Conservation (phyloP, 257 asterid species). For the Mitragyna speciosa region DNA sequence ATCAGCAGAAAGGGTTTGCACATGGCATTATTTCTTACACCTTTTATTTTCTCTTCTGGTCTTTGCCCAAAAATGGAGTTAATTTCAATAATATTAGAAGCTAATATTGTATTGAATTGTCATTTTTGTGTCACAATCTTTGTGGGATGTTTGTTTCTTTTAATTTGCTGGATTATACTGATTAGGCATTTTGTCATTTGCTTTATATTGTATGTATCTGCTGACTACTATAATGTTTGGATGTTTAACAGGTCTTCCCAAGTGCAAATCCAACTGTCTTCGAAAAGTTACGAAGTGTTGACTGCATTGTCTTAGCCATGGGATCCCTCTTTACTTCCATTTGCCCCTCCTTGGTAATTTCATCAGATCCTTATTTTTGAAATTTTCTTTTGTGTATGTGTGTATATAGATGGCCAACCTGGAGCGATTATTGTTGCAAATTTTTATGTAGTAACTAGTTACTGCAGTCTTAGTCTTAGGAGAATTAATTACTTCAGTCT, state of each 20-base stretch:
- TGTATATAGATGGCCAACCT: no score
- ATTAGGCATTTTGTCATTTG: background rate
- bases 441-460: background rate
- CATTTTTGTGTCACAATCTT: background rate
- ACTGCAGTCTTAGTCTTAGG: background rate
- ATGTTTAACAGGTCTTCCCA: slow-evolving; percentile 97
- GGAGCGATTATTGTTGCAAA: background rate
- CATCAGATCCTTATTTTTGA: background rate
- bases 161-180: background rate
- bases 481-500: background rate
- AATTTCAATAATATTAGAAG: background rate
- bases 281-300: slow-evolving; percentile 67
- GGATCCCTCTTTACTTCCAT: slow-evolving; percentile 93
- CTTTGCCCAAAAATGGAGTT: background rate
- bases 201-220: background rate
- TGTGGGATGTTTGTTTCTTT: background rate
- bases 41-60: background rate
- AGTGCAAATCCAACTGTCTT: slow-evolving; percentile 66
- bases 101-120: background rate
- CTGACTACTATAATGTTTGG: background rate
- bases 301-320: slow-evolving; percentile 88
- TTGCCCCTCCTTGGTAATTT: slow-evolving; percentile 89
- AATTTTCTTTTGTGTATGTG: background rate
- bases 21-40: background rate
- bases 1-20: background rate